Evolutionary conservation across 345 rosid species (phyloP).

Genomic region (Hevea brasiliensis): DNA sequence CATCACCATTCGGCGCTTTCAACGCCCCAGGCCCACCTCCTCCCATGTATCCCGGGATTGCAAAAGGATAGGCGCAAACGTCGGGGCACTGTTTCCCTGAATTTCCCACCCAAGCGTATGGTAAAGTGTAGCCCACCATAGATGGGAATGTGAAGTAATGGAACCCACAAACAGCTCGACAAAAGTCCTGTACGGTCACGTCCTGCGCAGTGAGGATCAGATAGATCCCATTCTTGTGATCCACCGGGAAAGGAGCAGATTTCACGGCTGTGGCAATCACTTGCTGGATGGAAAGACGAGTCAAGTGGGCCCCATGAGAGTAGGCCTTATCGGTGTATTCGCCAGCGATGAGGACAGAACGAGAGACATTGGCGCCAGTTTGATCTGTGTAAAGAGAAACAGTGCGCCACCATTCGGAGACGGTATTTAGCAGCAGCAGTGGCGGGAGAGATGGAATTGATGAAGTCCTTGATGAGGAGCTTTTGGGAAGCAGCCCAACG

Average conservation of each 20-base stretch:
- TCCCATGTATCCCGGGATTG: slow-evolving; percentile 84
- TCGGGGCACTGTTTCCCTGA: slow-evolving; percentile 85
- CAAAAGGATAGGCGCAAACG: slow-evolving; percentile 92
- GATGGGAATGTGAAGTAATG: slow-evolving; percentile 97
- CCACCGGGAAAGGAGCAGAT: slow-evolving; percentile 72
- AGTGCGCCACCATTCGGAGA: slow-evolving; percentile 91
- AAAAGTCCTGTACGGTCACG: slow-evolving; percentile 80
- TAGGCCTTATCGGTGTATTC: slow-evolving; percentile 56
- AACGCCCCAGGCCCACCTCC: slow-evolving; percentile 61
- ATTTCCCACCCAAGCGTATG: slow-evolving; percentile 96
- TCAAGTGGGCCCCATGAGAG: slow-evolving; percentile 64
- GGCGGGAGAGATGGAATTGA: slow-evolving; percentile 68
- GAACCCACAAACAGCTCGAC: slow-evolving; percentile 93
- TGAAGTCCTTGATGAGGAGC: slow-evolving; percentile 67
- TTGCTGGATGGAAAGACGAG: slow-evolving; percentile 76
- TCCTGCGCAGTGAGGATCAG: slow-evolving; percentile 70
- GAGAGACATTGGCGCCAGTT: slow-evolving; percentile 86
- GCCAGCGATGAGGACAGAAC: slow-evolving; percentile 61
- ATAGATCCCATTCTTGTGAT: slow-evolving; percentile 84
- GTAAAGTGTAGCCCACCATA: slow-evolving; percentile 90
- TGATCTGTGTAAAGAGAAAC: slow-evolving; percentile 90
- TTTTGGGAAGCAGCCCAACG: slow-evolving; percentile 62
- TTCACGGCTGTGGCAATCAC: slow-evolving; percentile 68
- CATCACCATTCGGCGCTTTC: slow-evolving; percentile 73
- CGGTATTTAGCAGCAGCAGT: slow-evolving; percentile 38